Conservation (phyloP, 2,329 filamentous ascomycete genomes). For the Thielaviopsis populi region DNA sequence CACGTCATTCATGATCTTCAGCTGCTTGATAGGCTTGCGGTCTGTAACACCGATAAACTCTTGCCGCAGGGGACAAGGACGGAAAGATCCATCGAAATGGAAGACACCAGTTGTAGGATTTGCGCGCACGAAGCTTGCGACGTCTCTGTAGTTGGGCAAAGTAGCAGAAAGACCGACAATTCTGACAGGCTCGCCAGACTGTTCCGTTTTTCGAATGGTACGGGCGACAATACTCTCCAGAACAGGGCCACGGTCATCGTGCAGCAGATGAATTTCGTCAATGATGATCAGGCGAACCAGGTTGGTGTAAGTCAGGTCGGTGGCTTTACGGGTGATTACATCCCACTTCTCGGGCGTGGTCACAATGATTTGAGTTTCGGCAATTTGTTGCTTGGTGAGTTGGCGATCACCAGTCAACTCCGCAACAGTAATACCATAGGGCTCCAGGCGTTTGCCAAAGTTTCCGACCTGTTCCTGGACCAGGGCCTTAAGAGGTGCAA, state of each 20-base stretch:
- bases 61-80: constrained; percentile 86
- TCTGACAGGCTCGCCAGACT: constrained; percentile 84
- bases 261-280: constrained; percentile 92
- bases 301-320: constrained; percentile 91
- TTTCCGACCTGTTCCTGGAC: constrained; percentile 98
- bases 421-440: constrained; percentile 84
- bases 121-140: constrained; percentile 85
- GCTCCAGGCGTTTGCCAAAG: constrained; percentile 78
- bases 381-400: constrained; percentile 95
- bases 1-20: constrained; percentile 99
- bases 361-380: constrained; percentile 94
- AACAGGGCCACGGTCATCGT: constrained; percentile 93
- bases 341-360: constrained; percentile 99
- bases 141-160: constrained; percentile 89
- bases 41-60: constrained; percentile 97
- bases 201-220: constrained; percentile 83
- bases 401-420: constrained; percentile 95
- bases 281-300: constrained; percentile 94
- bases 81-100: constrained; percentile 88
- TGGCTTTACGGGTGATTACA: constrained; percentile 94
- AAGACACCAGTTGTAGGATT: constrained; percentile 76
- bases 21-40: constrained; percentile 94
- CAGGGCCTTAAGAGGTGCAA: constrained; percentile 85
- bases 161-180: constrained; percentile 89
- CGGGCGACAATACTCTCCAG: constrained; percentile 92